Base-by-base conservation (phyloP, 2,329 filamentous ascomycete species). In the Capronia coronata region DNA sequence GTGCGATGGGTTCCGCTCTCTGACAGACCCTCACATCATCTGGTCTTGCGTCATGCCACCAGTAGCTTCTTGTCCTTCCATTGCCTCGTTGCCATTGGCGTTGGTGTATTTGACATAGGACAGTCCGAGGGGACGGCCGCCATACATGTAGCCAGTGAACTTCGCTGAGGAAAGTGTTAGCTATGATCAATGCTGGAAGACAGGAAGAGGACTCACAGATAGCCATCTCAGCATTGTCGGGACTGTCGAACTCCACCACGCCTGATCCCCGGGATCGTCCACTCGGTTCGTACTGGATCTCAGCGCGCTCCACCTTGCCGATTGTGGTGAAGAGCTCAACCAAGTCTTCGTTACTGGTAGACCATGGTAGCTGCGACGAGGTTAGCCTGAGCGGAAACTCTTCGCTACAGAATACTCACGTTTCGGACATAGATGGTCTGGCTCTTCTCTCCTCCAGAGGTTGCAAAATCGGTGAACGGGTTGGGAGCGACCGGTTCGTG, bases 261-360 rank as follows among this genome's bases (percentile, higher is more conserved):
- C 93, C 93, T 51, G 87, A 93, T 57, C 93, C 93, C 57, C 89
- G 86, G 52, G 93, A 98, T 62, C 93, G 87, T 39, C 93, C 93
- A 63, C 94, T 97, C 2, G 87, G 86, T 68, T 98, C 93, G 65
- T 98, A 97, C 70, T 98, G 93, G 49, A 98, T 97, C 71, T 98
- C 93, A n/a, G 93, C 93, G 63, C 93, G 89, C 63, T 96, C 89
- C 52, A 98, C 93, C 68, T 95, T 95, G 57, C 93, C 93, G 64
- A 98, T 98, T 9, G 93, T 98, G 14, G 86, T 90, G 75, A 98
- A 98, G 16, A 98, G 78, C 67, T 98, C 93, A 49, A 97, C 82
- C 21, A 98, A 75, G 68, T 98, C 93, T 56, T 98, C 93, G 65
- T 98, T 97, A 74, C 90, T 96, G 13, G 93, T 98, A 22, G 93